phyloP scores from a whole-genome alignment of 202 grass and related monocot genomes.

The Setaria italica region DNA sequence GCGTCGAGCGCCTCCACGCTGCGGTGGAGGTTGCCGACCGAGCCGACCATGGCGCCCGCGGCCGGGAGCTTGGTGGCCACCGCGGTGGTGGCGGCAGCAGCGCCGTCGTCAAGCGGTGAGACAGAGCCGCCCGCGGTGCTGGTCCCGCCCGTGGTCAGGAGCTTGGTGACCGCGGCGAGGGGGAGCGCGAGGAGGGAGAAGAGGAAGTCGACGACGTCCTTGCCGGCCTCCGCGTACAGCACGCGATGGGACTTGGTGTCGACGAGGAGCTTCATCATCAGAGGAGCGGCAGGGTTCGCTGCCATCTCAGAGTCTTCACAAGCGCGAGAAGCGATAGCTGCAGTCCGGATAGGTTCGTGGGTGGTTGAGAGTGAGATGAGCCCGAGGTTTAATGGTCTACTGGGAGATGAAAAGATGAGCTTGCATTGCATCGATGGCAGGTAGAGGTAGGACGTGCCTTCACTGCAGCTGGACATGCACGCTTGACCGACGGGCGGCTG shows the following conservation, averaged over 20 bases:
- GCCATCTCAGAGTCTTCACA: background rate
- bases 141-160: constrained; percentile 26
- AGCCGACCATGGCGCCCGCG: constrained; percentile 32
- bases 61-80: background rate
- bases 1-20: constrained; percentile 40
- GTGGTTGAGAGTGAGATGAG: no score
- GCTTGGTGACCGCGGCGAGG: background rate
- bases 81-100: background rate
- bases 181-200: constrained; percentile 44
- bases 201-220: constrained; percentile 63
- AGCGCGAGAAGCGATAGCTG: no score
- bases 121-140: background rate
- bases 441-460: no score
- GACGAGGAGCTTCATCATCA: constrained; percentile 46
- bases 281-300: background rate
- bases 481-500: no score
- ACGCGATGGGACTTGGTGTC: constrained; percentile 46
- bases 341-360: no score
- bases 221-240: constrained; percentile 51
- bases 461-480: no score
- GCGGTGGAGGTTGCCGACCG: constrained; percentile 37
- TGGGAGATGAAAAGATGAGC: no score
- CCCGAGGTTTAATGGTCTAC: no score
- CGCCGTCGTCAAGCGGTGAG: background rate
- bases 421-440: no score